Percentiles rank a stretch among this genome's conserved stretches.
Evolutionary conservation across 441 rosid species (phyloP).

Genomic region (Raphanus hybrid): DNA sequence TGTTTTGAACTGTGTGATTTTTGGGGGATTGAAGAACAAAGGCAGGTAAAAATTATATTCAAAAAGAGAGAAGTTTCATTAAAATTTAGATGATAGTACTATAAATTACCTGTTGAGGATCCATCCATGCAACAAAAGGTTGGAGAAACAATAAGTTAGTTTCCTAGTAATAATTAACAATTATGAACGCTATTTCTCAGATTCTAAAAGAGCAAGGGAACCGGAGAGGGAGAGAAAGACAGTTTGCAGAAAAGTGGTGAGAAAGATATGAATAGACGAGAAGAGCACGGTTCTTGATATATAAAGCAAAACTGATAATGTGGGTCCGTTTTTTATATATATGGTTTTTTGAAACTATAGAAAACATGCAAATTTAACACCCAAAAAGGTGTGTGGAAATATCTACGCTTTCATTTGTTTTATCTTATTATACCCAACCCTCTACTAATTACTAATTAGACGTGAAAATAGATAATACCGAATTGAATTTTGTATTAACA

Average conservation of each 20-base stretch:
- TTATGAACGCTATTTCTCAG: constrained; percentile 9
- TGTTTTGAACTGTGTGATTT: neutral
- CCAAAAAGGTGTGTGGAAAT: no score
- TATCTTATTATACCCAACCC: no score
- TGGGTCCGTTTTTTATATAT: constrained; percentile 9
- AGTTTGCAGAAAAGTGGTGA: constrained; percentile 19
- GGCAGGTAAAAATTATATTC: neutral
- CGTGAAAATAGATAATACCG: no score
- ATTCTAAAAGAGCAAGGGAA: constrained; percentile 10
- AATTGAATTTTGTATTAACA: no score
- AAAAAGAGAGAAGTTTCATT: neutral
- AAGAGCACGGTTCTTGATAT: constrained; percentile 33
- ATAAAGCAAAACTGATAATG: constrained; percentile 32
- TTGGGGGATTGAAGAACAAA: neutral
- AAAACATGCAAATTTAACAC: no score
- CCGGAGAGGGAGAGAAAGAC: neutral
- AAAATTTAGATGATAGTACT: neutral
- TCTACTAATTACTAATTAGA: no score
- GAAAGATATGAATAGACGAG: constrained; percentile 29
- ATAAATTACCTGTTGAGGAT: constrained; percentile 40
- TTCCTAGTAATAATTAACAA: constrained; percentile 3
- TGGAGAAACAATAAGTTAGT: constrained; percentile 13
- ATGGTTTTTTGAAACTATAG: no score
- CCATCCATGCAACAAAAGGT: constrained; percentile 38
- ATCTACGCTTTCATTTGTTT: no score